Evolutionary conservation across 257 asterid genomes (phyloP).

Genomic region (Nicotiana tabacum): DNA sequence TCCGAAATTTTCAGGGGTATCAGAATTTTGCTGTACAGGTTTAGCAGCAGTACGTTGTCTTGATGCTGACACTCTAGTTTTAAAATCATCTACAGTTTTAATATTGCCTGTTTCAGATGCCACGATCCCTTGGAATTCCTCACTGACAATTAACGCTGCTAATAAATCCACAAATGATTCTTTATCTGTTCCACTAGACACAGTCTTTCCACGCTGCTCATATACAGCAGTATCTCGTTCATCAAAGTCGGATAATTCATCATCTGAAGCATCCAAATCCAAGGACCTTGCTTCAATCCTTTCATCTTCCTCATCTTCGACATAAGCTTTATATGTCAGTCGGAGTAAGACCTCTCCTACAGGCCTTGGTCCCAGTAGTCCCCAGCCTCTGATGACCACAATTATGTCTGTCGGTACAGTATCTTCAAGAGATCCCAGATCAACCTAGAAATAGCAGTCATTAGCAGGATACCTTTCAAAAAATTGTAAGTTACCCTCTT

Average conservation of each 20-base stretch:
- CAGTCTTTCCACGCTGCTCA: slow-evolving; percentile 32
- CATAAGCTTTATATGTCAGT: slow-evolving; percentile 93
- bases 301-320: slow-evolving; percentile 98
- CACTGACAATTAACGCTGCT: slow-evolving; percentile 80
- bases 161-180: slow-evolving; percentile 84
- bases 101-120: slow-evolving; percentile 59
- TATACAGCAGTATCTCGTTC: slow-evolving; percentile 24
- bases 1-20: slow-evolving; percentile 37
- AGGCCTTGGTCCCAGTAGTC: slow-evolving; percentile 57
- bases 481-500: too few species aligned
- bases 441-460: slow-evolving; percentile 49
- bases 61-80: slow-evolving; percentile 25
- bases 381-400: slow-evolving; percentile 80
- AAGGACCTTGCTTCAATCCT: slow-evolving; percentile 22
- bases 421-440: slow-evolving; percentile 84
- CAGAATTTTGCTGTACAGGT: slow-evolving; percentile 34
- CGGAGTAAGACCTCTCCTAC: slow-evolving; percentile 86
- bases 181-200: slow-evolving; percentile 34
- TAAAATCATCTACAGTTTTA: slow-evolving; percentile 33
- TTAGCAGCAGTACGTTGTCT: slow-evolving; percentile 26
- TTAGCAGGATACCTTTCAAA: background rate
- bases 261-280: slow-evolving; percentile 46
- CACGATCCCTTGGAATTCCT: slow-evolving; percentile 89
- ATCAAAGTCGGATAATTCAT: slow-evolving; percentile 57
- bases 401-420: slow-evolving; percentile 88